These are phyloP conservation scores for Diplodia seriata DNA, from an alignment of 2,329 filamentous ascomycete species.

Conservation along the genomic window DNA sequence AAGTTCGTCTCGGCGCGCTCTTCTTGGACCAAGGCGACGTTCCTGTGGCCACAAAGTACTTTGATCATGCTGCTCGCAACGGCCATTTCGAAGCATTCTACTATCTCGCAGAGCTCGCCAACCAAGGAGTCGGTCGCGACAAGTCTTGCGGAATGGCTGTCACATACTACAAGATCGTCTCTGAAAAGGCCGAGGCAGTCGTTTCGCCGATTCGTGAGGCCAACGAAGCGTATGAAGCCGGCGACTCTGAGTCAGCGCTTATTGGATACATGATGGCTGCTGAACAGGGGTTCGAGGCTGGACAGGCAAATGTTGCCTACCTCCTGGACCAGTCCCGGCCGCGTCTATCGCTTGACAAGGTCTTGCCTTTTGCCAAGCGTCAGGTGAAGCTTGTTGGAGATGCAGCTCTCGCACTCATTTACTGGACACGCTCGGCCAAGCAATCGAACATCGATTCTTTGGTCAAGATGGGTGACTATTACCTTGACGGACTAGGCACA, in stretches of 20 bases:
- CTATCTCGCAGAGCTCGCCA: conserved; percentile 86
- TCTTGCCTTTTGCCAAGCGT: conserved; percentile 56
- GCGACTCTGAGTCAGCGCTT: conserved; percentile 80
- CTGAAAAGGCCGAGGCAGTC: conserved; percentile 86
- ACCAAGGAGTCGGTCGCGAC: conserved; percentile 80
- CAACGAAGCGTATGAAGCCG: conserved; percentile 79
- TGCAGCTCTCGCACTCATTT: conserved; percentile 76
- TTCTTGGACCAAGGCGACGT: conserved; percentile 90
- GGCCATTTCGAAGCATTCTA: conserved; percentile 89
- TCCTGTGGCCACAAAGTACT: conserved; percentile 80
- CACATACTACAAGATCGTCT: conserved; percentile 86
- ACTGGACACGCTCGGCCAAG: conserved; percentile 93
- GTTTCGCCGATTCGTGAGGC: conserved; percentile 84
- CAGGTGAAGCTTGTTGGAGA: conserved; percentile 61
- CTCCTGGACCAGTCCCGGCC: conserved; percentile 72
- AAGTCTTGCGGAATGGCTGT: conserved; percentile 78
- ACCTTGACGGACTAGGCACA: conserved; percentile 81
- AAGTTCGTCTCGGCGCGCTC: conserved; percentile 81
- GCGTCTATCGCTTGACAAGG: conserved; percentile 59
- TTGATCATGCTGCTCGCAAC: conserved; percentile 83
- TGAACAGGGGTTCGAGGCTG: conserved; percentile 89
- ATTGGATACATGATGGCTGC: conserved; percentile 85
- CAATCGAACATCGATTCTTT: conserved; percentile 93
- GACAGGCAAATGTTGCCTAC: conserved; percentile 88
- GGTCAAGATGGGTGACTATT: conserved; percentile 99